Evolutionary conservation across 148 eudicot species (phyloP), one percentile per base, ranked within the genome.

Genomic region (Cornus controversa): DNA sequence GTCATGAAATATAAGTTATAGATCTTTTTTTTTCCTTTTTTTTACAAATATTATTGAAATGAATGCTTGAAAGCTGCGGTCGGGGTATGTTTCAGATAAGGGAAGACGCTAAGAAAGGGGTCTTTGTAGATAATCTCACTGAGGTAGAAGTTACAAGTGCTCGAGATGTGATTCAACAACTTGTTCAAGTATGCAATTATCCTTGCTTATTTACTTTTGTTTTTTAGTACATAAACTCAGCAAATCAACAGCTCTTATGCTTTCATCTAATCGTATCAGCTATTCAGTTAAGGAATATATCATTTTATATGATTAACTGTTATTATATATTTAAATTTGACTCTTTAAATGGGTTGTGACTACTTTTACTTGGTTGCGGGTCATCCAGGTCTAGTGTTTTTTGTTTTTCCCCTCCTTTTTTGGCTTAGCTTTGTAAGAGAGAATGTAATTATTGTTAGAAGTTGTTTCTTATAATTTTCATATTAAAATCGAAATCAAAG

Each of bases 51-150:
- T 31, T 31, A 31, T 9, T 40, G 45, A 6, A 40, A 40, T 40
- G 7, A 40, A 8, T 40, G 5, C 45, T 40, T 40, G 45, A 40
- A 40, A 40, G 34, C 45, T 40, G 45, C 6, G 8, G 9, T 40
- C 45, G 45, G 45, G 45, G 10, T 6, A 40, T 6, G 45, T 40
- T 40, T 40, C 86, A 96, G 99, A 87, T 96, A 40, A 93, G 99
- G 86, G 99, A 96, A 86, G 99, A 96, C 83, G 78, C 84, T 65
- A 93, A 96, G 85, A 96, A 96, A 84, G 99, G 99, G 67, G 88
- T 96, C 66, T 91, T 93, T 76, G 99, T 96, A 66, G 99, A 96
- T 53, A 91, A 91, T 77, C 89, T 96, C 69, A 89, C 88, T 4
- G 99, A 96, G 88, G 78, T 91, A 62, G 99, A 96, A 81, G 98